Evolutionary conservation across 106 monocot genomes (phyloP), one percentile per base, ranked within the genome.

Genomic region (Platanthera zijinensis): DNA sequence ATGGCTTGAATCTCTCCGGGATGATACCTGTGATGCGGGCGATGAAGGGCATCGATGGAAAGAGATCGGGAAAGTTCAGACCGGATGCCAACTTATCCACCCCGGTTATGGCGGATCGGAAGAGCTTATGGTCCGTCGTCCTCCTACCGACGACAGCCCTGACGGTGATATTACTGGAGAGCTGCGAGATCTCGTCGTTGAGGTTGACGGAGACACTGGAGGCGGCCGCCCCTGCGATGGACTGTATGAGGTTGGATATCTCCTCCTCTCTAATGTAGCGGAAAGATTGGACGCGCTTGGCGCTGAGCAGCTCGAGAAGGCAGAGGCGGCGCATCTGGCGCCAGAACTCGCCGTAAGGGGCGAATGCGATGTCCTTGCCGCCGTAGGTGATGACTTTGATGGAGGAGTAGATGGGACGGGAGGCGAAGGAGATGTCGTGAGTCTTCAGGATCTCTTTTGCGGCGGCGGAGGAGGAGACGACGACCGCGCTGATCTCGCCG

Each of bases 351-450:
- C 79, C 72, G 48, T 72, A 79, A 7, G 48, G 72, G 3, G 57
- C 79, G 10, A 72, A 59, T 21, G 6, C 1, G 10, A 79, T 48
- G 21, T 46, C 49, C 6, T 14, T 21, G 7, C 10, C 14, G 0
- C 15, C 72, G 15, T 79, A 79, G 1, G 8, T 28, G 5, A 72
- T 48, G 22, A 63, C 12, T 0, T 62, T 51, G 15, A 14, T 3
- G 30, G 80, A 6, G 62, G 28, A 0, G 51, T 7, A 12, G 7
- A 25, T 17, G 18, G 80, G 74, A 15, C 80, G 21, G 4, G 59
- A 28, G 6, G 74, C 50, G 47, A 80, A 74, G 63, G 15, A 49
- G 14, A 62, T 17, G 64, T 80, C 80, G 25, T 74, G 73, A 10
- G 57, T 72, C 59, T 80, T 80, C 1, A 32, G 32, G 32, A 32